Conservation (phyloP, 495 filamentous ascomycete genomes). For the Cercophora samala region DNA sequence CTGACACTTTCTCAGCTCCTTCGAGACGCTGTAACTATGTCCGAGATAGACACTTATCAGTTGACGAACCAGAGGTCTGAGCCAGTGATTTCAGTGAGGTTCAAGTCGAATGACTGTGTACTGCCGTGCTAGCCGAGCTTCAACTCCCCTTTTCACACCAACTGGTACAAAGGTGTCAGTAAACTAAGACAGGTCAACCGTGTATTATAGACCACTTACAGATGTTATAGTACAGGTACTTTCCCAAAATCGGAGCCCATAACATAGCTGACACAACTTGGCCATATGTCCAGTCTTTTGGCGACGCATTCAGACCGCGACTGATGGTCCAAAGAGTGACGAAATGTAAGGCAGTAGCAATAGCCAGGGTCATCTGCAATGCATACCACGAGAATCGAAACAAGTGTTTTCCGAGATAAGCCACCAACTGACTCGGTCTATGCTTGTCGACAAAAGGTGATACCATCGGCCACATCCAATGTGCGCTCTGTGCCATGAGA, state of each 20-base stretch:
- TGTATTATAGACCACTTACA: background rate
- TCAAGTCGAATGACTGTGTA: background rate
- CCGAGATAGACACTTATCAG: too few relatives aligned
- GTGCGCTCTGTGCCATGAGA: background rate
- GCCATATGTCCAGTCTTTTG: background rate
- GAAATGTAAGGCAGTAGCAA: background rate
- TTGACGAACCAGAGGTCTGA: too few relatives aligned
- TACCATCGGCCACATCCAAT: background rate
- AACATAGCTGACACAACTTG: background rate
- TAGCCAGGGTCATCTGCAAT: background rate
- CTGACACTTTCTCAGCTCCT: too few relatives aligned
- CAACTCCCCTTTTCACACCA: background rate
- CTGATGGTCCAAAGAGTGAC: conserved; percentile 1
- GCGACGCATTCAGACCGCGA: background rate
- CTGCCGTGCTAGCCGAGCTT: background rate
- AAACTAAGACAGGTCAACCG: background rate
- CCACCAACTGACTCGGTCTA: background rate
- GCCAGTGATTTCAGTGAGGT: background rate
- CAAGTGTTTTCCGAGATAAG: background rate
- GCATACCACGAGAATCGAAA: background rate
- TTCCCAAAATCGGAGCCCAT: background rate
- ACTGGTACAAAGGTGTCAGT: background rate
- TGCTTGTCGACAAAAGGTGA: background rate
- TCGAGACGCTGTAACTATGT: too few relatives aligned
- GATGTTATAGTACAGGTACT: conserved; percentile 2